phyloP scores from a whole-genome alignment of 2,329 filamentous ascomycete genomes.

The Rhinocladiella mackenziei region DNA sequence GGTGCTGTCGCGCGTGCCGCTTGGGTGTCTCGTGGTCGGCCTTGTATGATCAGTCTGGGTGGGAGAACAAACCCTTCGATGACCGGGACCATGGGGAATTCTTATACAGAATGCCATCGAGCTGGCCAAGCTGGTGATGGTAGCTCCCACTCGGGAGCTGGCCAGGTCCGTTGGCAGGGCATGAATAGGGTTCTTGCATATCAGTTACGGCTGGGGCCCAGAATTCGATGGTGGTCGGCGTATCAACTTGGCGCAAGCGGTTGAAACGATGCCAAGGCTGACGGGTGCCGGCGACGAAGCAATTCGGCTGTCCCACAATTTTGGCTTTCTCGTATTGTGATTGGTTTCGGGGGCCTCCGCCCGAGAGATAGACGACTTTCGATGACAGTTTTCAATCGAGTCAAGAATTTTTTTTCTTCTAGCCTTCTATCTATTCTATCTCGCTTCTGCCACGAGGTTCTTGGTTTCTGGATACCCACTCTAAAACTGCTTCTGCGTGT shows the following conservation, averaged over 20 bases:
- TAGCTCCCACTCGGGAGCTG: slow-evolving; percentile 8
- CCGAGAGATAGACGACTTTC: slow-evolving; percentile 16
- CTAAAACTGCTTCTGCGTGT: no score
- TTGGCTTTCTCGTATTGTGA: slow-evolving; percentile 4
- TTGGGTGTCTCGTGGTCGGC: neutral
- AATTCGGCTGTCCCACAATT: no score
- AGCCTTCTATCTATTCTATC: no score
- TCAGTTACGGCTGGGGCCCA: slow-evolving; percentile 6
- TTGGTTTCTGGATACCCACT: no score
- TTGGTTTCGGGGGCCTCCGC: slow-evolving; percentile 14
- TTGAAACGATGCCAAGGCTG: slow-evolving; percentile 5
- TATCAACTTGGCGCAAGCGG: neutral
- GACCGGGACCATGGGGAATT: neutral
- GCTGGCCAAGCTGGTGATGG: neutral
- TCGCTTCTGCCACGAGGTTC: slow-evolving; percentile 2
- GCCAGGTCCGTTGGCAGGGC: slow-evolving; percentile 12
- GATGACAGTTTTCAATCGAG: no score
- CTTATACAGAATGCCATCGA: slow-evolving; percentile 7
- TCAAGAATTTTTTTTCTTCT: no score
- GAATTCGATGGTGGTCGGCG: neutral
- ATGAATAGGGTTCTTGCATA: slow-evolving; percentile 5
- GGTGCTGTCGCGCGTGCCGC: neutral
- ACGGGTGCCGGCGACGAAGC: slow-evolving; percentile 17
- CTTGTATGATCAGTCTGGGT: neutral
- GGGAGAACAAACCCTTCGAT: neutral